Base-by-base conservation (phyloP, 2,329 filamentous ascomycete species). In the Trichoderma atroviride region DNA sequence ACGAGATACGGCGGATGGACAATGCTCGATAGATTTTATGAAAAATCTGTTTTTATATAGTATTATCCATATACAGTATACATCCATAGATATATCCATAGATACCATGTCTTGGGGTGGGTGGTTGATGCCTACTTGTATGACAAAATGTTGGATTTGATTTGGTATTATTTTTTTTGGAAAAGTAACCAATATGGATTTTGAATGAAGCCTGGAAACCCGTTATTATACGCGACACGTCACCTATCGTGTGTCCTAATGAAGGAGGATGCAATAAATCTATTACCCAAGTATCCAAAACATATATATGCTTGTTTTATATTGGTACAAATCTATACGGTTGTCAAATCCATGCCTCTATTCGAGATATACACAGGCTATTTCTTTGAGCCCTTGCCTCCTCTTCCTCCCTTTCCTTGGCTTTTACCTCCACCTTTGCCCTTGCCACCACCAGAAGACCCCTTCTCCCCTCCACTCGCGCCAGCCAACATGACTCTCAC, bases 401-500 rank as follows among this genome's bases (percentile, higher is more conserved):
- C 79, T 33, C 79, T 78, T 5, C 78, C 78, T 37, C 77, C 75
- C 58, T 79, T 78, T 2, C 79, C 75, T 50, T 77, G 76, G 2
- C 76, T 75, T 67, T 76, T 75, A 9, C 57, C 52, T 4, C 61
- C 61, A 11, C 69, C 59, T 60, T 61, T 58, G 5, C 69, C 66
- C 40, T 70, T 70, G 13, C 74, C 74, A 22, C 75, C 74, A 47
- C 77, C 77, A 56, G 78, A 76, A 11, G 81, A 79, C 61, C 82
- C 79, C 2, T 83, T 81, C 19, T 78, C 79, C 31, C 81, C 81
- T 37, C 78, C 76, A 43, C 80, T 80, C 1, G 87, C 88, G 6
- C 89, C 89, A 16, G 86, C 83, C 83, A 92, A 88, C 88, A 97
- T 92, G 50, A 97, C 88, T 74, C 91, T 88, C 47, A 96, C 87